Base-by-base conservation (phyloP, 1,139 yeast genomes). In the Saccharomyces hybrid region DNA sequence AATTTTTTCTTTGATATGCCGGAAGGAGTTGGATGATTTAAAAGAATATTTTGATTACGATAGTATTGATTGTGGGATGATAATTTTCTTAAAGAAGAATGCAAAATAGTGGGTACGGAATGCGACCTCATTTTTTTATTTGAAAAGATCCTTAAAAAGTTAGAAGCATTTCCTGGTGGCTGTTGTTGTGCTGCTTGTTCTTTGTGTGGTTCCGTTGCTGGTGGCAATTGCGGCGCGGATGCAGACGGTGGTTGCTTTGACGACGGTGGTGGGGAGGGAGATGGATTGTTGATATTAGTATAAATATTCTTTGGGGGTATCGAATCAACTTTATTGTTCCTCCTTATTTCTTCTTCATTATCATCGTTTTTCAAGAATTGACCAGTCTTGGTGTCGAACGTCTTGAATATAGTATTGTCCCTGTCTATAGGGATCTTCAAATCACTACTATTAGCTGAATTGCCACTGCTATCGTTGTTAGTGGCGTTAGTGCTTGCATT, bases 71-170 rank as follows among this genome's bases (percentile, higher is more conserved):
- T 26, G 27, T 8, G 47, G 50, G 42, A 38, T 16, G 27, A 38
- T 38, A 38, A 38, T 38, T 38, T 63, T 50, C 65, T 61, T 14
- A 67, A 54, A 2, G 71, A 67, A 9, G 71, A 68, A 60, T 67
- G 71, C 52, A 67, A 54, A 20, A 67, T 67, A 7, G 69, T 65
- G 20, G 71, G 71, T 13, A 68, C 68, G 13, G 71, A 68, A 52
- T 66, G 65, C 6, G 71, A 67, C 52, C 71, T 61, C 48, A 47
- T 47, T 27, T 52, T 52, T 16, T 46, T 23, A 38, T 46, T 34
- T 13, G 50, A 41, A 14, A 48, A 31, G 9, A 44, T 38, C 38
- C 25, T 38, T 16, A 38, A 38, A 38, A 38, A 38, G 20, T 38
- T 38, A 38, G 44, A 38, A 38, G 44, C 44, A 38, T 38, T 20